Evolutionary conservation across 169 alveolate species (phyloP).

Genomic region (Plasmodium yoelii): DNA sequence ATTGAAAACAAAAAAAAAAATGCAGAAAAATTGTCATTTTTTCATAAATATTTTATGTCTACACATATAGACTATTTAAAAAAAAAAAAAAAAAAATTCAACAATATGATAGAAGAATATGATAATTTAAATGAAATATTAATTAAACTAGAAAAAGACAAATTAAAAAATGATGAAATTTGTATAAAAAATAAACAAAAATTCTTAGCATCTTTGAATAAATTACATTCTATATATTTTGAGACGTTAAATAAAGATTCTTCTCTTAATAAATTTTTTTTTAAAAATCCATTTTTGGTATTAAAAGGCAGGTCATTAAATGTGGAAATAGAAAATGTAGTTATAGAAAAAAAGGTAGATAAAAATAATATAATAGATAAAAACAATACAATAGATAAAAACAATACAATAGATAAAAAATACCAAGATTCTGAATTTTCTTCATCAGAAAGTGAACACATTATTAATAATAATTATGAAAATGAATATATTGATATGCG

Average conservation of each 20-base stretch:
- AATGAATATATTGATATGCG: too few species aligned
- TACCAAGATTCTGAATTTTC: too few species aligned
- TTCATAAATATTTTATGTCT: conserved; percentile 42
- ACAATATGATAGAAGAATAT: conserved; percentile 19
- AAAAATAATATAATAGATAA: neutral
- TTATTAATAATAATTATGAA: too few species aligned
- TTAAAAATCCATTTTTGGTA: conserved; percentile 47
- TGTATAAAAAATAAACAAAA: conserved; percentile 31
- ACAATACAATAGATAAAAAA: neutral
- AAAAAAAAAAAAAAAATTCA: conserved; percentile 27
- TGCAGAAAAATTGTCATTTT: neutral
- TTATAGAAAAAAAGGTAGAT: neutral
- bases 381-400: neutral
- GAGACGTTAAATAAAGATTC: conserved; percentile 9
- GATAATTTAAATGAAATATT: conserved; percentile 35
- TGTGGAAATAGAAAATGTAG: conserved; percentile 25
- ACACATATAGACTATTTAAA: conserved; percentile 25
- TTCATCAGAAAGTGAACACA: too few species aligned
- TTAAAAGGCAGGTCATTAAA: conserved; percentile 12
- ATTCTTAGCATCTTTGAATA: conserved; percentile 33
- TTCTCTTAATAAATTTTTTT: neutral
- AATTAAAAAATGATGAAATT: conserved; percentile 63
- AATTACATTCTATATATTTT: conserved; percentile 35
- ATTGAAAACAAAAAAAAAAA: conserved; percentile 20
- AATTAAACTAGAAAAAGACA: conserved; percentile 46